Conservation (phyloP, 345 rosid genomes). For the Passiflora organensis region DNA sequence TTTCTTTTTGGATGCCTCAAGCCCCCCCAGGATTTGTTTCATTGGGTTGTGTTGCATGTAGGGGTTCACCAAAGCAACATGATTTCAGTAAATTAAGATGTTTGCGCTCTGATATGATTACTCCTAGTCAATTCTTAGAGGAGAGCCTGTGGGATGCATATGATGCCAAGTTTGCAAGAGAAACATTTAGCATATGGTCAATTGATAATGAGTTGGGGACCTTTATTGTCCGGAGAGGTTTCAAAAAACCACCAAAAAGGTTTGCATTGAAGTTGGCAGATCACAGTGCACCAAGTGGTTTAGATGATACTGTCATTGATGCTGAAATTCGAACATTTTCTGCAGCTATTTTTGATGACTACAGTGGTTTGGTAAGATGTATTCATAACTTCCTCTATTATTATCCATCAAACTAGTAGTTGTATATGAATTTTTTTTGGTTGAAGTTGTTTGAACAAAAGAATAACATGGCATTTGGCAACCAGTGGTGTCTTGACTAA, state of each 20-base stretch:
- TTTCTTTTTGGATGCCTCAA: slow-evolving; percentile 93
- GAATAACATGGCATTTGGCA: neutral
- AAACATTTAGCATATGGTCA: slow-evolving; percentile 86
- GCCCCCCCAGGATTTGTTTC: slow-evolving; percentile 95
- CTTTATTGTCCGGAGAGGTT: slow-evolving; percentile 74
- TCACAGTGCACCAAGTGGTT: slow-evolving; percentile 47
- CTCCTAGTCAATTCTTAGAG: slow-evolving; percentile 73
- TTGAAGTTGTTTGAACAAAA: neutral
- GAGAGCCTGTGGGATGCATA: slow-evolving; percentile 92
- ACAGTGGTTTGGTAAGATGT: slow-evolving; percentile 86
- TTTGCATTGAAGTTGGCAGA: slow-evolving; percentile 87
- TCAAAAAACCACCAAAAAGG: slow-evolving; percentile 87
- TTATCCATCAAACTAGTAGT: neutral
- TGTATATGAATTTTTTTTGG: neutral
- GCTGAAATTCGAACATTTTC: slow-evolving; percentile 79
- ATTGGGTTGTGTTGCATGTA: slow-evolving; percentile 80
- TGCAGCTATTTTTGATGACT: slow-evolving; percentile 90
- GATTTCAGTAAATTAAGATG: slow-evolving; percentile 71
- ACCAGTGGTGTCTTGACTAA: no score
- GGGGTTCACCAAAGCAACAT: slow-evolving; percentile 58
- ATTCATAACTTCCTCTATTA: neutral
- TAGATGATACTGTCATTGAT: slow-evolving; percentile 66
- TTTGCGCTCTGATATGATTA: slow-evolving; percentile 78
- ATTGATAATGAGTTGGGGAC: slow-evolving; percentile 71
- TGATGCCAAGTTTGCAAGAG: slow-evolving; percentile 49